A percentile compares a stretch with the other conserved stretches of the same genome.
These are phyloP conservation scores for Pseudoperonospora humuli DNA, from an alignment of 352 stramenopile genomes.

Conservation along the genomic window DNA sequence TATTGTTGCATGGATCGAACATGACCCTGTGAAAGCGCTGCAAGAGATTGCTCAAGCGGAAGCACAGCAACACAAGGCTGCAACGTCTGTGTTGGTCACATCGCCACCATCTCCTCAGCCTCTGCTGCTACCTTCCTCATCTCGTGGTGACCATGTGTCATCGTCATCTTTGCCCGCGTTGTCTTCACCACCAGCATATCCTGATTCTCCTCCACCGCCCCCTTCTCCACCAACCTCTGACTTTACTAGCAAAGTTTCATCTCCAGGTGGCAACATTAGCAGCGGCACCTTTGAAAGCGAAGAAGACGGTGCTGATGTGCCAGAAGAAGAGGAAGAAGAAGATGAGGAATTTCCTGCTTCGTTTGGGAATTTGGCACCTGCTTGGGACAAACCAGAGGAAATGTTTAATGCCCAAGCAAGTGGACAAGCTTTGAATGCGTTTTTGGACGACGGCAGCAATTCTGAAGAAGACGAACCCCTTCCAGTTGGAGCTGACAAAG, in stretches of 20 bases:
- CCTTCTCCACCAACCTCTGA: conserved; percentile 23
- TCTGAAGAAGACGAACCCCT: conserved; percentile 62
- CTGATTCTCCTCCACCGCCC: conserved; percentile 27
- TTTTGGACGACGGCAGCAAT: conserved; percentile 57
- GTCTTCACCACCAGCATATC: conserved; percentile 12
- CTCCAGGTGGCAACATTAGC: background rate
- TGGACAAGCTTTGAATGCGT: conserved; percentile 62
- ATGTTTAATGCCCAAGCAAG: conserved; percentile 55
- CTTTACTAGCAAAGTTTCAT: conserved; percentile 7
- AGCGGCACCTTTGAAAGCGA: conserved; percentile 4
- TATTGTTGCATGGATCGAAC: conserved; percentile 69
- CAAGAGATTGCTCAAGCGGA: conserved; percentile 32
- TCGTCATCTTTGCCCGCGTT: conserved; percentile 1
- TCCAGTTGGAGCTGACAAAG: conserved; percentile 22
- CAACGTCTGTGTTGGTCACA: conserved; percentile 4
- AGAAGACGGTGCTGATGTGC: conserved; percentile 4
- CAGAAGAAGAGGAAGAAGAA: conserved; percentile 64
- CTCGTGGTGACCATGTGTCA: background rate
- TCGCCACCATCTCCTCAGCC: conserved; percentile 11
- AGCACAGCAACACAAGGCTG: conserved; percentile 19
- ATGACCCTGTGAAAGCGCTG: conserved; percentile 41
- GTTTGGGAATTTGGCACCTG: conserved; percentile 28
- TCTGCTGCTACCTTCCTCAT: conserved; percentile 7
- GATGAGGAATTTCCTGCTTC: conserved; percentile 65
- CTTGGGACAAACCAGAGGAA: conserved; percentile 17